Percentiles rank a stretch among this genome's conserved stretches.
Conservation (phyloP, 345 rosid species). For the Syzygium jambos region DNA sequence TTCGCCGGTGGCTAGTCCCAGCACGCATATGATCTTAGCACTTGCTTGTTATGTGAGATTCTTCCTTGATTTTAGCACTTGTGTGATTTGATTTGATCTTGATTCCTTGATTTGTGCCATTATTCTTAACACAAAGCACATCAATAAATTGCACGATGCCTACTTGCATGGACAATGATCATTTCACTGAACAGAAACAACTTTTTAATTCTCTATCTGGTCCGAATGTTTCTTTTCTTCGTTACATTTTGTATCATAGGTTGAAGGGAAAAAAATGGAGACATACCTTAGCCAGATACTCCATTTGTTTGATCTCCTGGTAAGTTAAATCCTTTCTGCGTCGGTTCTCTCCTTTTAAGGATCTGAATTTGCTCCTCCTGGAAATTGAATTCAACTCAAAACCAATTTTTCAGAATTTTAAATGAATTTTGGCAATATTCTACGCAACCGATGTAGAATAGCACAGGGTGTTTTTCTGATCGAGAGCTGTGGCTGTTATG, state of each 20-base stretch:
- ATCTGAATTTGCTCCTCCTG: slow-evolving; percentile 38
- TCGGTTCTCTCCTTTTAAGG: slow-evolving; percentile 10
- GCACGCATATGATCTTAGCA: no score
- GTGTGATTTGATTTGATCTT: no score
- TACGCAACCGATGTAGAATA: neutral
- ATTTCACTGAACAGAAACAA: neutral
- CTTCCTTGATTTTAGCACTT: no score
- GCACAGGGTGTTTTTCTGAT: neutral
- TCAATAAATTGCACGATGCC: neutral
- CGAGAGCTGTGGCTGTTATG: neutral
- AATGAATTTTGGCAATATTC: neutral
- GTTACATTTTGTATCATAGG: neutral
- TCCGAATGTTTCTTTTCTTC: neutral
- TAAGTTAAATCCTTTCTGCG: slow-evolving; percentile 23
- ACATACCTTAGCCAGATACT: slow-evolving; percentile 29
- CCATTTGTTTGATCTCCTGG: slow-evolving; percentile 30
- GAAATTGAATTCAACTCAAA: neutral
- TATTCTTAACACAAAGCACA: neutral
- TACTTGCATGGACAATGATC: neutral
- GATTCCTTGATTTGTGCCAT: no score
- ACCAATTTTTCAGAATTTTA: neutral
- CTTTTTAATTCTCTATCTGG: neutral
- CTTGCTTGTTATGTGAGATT: no score
- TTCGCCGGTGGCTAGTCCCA: no score
- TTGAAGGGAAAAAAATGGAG: neutral